phyloP scores from a whole-genome alignment of 768 basidiomycete genomes.

The Sarcomyxa edulis region DNA sequence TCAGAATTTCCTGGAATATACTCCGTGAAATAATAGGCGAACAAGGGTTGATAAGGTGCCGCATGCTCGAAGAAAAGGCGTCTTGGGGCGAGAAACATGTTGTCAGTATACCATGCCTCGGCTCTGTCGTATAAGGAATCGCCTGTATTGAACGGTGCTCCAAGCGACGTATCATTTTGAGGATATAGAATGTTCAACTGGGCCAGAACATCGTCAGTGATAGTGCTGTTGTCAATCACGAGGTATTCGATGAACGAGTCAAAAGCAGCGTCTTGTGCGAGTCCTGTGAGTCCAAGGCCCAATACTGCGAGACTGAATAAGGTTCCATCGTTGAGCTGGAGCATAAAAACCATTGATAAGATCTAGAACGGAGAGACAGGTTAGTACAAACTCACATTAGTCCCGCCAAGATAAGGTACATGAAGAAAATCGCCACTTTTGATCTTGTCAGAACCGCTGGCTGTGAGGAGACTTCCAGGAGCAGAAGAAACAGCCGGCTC shows the following conservation, averaged over 20 bases:
- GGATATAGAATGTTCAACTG: conserved; percentile 37
- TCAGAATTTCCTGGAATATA: conserved; percentile 51
- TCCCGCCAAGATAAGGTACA: conserved; percentile 51
- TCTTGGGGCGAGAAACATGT: conserved; percentile 49
- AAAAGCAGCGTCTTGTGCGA: conserved; percentile 38
- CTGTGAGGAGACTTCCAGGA: conserved; percentile 40
- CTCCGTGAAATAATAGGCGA: conserved; percentile 52
- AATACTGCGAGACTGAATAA: conserved; percentile 33
- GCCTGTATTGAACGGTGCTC: conserved; percentile 52
- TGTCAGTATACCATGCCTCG: conserved; percentile 52
- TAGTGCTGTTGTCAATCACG: conserved; percentile 45
- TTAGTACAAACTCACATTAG: conserved; percentile 42
- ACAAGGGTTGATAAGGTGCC: conserved; percentile 41
- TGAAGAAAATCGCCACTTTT: conserved; percentile 44
- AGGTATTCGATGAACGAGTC: conserved; percentile 40
- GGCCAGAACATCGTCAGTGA: conserved; percentile 36
- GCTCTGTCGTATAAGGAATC: conserved; percentile 55
- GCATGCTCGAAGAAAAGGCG: conserved; percentile 47
- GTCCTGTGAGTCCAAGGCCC: conserved; percentile 30
- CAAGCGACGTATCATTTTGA: conserved; percentile 39
- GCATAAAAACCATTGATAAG: too few relatives aligned
- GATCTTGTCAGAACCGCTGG: conserved; percentile 39
- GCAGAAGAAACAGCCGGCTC: conserved; percentile 51
- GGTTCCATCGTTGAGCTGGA: conserved; percentile 52
- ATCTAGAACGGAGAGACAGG: background rate